Evolutionary conservation across 2,329 filamentous ascomycete species (phyloP), one percentile per base, ranked within the genome.

Genomic region (Chrysosporium queenslandicum): DNA sequence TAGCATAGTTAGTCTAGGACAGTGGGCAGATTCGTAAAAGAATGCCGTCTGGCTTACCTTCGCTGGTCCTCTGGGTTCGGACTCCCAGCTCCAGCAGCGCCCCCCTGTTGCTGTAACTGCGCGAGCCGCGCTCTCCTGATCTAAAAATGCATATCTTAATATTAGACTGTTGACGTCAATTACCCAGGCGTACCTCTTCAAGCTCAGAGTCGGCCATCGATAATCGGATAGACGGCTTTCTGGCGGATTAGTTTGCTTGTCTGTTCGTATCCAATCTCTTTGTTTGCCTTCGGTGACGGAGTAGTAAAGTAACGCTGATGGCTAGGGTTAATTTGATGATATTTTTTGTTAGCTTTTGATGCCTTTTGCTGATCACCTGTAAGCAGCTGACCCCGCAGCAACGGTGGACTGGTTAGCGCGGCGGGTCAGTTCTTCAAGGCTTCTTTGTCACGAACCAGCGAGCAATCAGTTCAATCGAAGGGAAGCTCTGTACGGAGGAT

Each of bases 101-200:
- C 71, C 55, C 74, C 71, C 64, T 81, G 77, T 62, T 89, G 79
- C 71, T 94, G 92, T 60, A 97, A 84, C 74, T 98, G 90, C 71
- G 91, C 87, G 51, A 96, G 83, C 57, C 92, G 88, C 63, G 91
- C 91, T 70, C 87, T 86, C 67, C 91, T 79, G 66, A 97, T 96
- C 85, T 95, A 64, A 7, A 40, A 40, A 12, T 6, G 20, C 5
- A 23, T 21, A n/a, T n/a, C n/a, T 40, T 9, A 37, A 37, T 18
- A 37, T 40, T 23, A 40, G 20, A n/a, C 18, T 4, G 36, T 29
- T 36, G 23, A 7, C 6, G 4, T 18, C 7, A 16, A 21, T 11
- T 12, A 32, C 2, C 39, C 51, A 39, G 43, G 55, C 62, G 56
- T 59, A 79, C 78, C 68, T 82, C 79, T 66, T 84, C 81, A 53